A percentile compares a stretch with the other conserved stretches of the same genome.
Evolutionary conservation across 192 early-diverging fungal genomes (phyloP).

Genomic region (Backusella mclennaniae): DNA sequence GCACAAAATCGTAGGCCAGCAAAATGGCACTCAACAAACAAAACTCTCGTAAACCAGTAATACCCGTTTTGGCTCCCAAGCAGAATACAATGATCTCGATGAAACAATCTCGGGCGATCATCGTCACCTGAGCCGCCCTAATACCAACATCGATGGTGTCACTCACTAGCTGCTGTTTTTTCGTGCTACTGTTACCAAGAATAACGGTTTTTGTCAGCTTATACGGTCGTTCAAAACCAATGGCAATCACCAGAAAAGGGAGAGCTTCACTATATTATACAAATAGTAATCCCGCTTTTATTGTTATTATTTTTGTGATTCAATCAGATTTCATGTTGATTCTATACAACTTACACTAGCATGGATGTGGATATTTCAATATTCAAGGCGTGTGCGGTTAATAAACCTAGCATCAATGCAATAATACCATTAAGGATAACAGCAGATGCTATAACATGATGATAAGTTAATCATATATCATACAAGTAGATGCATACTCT

Average conservation of each 20-base stretch:
- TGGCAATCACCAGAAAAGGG: slow-evolving; percentile 86
- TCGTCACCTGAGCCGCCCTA: slow-evolving; percentile 58
- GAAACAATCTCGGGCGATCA: slow-evolving; percentile 72
- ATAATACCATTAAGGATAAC: slow-evolving; percentile 70
- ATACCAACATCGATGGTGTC: slow-evolving; percentile 61
- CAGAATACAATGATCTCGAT: slow-evolving; percentile 82
- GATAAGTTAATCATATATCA: slow-evolving; percentile 33
- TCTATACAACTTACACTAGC: slow-evolving; percentile 35
- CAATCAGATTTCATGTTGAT: not conserved
- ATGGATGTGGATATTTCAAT: slow-evolving; percentile 64
- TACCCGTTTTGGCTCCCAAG: slow-evolving; percentile 74
- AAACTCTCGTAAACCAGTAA: slow-evolving; percentile 76
- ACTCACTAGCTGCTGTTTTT: slow-evolving; percentile 45
- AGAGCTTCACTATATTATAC: slow-evolving; percentile 66
- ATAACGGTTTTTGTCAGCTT: slow-evolving; percentile 73
- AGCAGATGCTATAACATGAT: slow-evolving; percentile 30
- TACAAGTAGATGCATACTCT: not conserved
- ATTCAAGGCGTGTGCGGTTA: slow-evolving; percentile 62
- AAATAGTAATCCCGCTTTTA: not conserved
- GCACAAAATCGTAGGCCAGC: slow-evolving; percentile 73
- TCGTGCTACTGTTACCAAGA: slow-evolving; percentile 42
- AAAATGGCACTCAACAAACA: slow-evolving; percentile 78
- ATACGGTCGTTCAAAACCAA: slow-evolving; percentile 89
- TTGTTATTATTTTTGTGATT: not conserved
- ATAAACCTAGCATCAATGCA: slow-evolving; percentile 69